These are phyloP conservation scores for Hippophae gyantsensis DNA, from an alignment of 306 rosid genomes.

Conservation along the genomic window DNA sequence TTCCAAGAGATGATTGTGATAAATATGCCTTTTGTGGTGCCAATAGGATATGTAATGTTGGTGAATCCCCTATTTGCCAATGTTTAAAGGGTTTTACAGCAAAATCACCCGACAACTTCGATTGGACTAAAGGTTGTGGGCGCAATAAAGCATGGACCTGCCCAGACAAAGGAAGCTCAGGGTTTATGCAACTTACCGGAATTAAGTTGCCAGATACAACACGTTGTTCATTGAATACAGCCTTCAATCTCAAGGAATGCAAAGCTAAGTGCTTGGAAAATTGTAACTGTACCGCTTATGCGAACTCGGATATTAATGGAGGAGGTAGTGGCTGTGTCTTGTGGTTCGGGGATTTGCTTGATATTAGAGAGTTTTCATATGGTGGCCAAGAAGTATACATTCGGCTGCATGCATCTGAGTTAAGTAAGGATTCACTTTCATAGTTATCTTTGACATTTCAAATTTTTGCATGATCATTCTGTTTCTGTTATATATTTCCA, in stretches of 20 bases:
- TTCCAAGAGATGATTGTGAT: constrained; percentile 18
- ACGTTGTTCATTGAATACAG: background rate
- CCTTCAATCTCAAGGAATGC: background rate
- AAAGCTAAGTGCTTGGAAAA: background rate
- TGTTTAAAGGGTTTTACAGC: background rate
- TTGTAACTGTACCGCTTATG: background rate
- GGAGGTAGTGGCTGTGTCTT: background rate
- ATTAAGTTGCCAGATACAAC: constrained; percentile 15
- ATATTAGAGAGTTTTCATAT: constrained; percentile 8
- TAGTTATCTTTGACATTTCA: background rate
- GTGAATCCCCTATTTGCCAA: constrained; percentile 6
- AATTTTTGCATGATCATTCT: background rate
- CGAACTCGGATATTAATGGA: background rate
- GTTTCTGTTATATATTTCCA: background rate
- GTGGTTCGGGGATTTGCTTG: constrained; percentile 14
- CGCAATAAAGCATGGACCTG: background rate
- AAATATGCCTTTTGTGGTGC: constrained; percentile 20
- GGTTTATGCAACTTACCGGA: background rate
- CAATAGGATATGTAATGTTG: constrained; percentile 4
- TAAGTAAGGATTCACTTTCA: background rate
- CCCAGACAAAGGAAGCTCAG: background rate
- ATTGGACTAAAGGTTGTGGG: background rate
- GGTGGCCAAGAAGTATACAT: constrained; percentile 18
- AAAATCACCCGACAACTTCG: background rate
- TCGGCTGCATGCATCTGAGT: constrained; percentile 13